phyloP scores from a whole-genome alignment of 225 moss, liverwort and hornwort genomes.

The Antitrichia curtipendula region DNA sequence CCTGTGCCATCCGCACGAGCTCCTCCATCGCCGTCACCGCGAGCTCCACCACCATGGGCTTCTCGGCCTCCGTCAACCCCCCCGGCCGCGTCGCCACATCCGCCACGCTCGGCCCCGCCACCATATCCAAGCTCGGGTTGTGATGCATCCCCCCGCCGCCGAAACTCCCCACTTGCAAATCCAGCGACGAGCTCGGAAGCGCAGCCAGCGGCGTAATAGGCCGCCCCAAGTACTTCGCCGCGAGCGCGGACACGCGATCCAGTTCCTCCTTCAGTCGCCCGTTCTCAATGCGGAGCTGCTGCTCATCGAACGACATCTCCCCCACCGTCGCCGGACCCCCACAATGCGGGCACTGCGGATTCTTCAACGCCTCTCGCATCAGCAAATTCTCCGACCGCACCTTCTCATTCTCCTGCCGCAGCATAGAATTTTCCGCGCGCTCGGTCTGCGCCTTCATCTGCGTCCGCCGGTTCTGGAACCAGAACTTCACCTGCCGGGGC shows the following conservation, averaged over 20 bases:
- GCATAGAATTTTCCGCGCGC: conserved; percentile 61
- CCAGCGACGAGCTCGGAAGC: conserved; percentile 61
- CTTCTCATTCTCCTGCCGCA: conserved; percentile 72
- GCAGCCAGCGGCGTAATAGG: conserved; percentile 39
- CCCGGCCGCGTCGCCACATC: conserved; percentile 83
- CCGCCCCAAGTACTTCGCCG: conserved; percentile 66
- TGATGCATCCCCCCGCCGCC: conserved; percentile 6
- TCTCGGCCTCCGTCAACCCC: conserved; percentile 74
- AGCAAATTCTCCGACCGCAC: conserved; percentile 45
- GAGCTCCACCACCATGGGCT: conserved; percentile 84
- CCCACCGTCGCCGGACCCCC: conserved; percentile 73
- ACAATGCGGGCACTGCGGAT: conserved; percentile 76
- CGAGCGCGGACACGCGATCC: conserved; percentile 70
- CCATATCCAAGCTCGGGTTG: conserved; percentile 19
- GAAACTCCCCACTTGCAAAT: conserved; percentile 59
- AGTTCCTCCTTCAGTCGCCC: conserved; percentile 82
- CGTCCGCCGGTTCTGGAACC: conserved; percentile 92
- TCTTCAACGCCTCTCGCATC: conserved; percentile 65
- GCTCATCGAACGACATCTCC: conserved; percentile 94
- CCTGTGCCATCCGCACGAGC: conserved; percentile 68
- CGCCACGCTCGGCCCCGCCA: conserved; percentile 64
- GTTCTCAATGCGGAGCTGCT: conserved; percentile 80
- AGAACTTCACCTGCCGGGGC: conserved; percentile 92
- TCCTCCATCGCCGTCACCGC: conserved; percentile 86
- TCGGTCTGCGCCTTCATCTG: conserved; percentile 98